Evolutionary conservation across 257 asterid species (phyloP).

Genomic region (Nicotiana sylvestris): DNA sequence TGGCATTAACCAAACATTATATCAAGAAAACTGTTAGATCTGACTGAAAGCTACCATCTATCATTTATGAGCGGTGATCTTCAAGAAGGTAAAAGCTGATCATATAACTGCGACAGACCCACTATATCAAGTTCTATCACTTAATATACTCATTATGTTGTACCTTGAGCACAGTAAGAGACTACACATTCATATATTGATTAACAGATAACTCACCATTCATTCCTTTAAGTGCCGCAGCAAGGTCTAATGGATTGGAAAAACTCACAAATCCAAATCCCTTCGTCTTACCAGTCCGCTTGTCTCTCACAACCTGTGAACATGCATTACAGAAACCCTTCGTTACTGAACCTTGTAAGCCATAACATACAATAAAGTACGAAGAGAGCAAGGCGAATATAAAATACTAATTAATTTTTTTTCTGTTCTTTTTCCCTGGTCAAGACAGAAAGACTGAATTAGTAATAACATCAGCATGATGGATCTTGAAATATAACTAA

Average conservation of each 20-base stretch:
- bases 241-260: constrained; percentile 73
- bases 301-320: constrained; percentile 75
- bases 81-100: constrained; percentile 12
- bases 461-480: background rate
- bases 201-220: constrained; percentile 45
- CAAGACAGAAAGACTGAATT: background rate
- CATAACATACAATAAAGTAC: background rate
- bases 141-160: background rate
- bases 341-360: background rate
- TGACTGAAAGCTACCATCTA: background rate
- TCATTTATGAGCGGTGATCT: background rate
- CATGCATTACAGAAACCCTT: constrained; percentile 10
- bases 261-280: constrained; percentile 94
- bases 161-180: background rate
- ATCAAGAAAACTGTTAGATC: background rate
- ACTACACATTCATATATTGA: background rate
- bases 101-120: background rate
- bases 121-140: background rate
- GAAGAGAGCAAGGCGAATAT: background rate
- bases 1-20: background rate
- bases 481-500: no score
- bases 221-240: constrained; percentile 82
- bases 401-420: background rate
- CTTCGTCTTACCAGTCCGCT: constrained; percentile 87
- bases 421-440: background rate